These are phyloP conservation scores for Xylaria bambusicola DNA, from an alignment of 495 filamentous ascomycete species.

Conservation along the genomic window DNA sequence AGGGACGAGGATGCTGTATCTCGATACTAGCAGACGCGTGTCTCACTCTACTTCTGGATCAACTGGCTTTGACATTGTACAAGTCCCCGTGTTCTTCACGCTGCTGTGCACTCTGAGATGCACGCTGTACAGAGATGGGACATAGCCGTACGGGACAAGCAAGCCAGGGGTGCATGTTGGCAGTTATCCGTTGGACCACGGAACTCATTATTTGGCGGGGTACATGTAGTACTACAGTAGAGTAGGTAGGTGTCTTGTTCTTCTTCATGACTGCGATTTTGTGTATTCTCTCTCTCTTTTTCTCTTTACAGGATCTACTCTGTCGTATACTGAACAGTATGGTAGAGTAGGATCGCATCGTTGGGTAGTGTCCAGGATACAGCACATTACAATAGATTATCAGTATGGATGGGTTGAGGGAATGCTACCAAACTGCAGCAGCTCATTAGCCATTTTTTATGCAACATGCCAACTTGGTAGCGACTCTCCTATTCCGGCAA, in stretches of 20 bases:
- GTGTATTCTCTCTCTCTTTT: no score
- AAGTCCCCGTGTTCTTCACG: not conserved
- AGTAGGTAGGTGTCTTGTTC: no score
- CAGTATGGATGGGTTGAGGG: not conserved
- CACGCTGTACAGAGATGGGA: conserved; percentile 13
- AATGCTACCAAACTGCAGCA: conserved; percentile 16
- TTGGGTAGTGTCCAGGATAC: not conserved
- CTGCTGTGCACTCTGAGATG: conserved; percentile 5
- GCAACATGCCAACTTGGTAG: conserved; percentile 7
- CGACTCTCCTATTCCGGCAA: conserved; percentile 12
- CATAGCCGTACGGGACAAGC: conserved; percentile 24
- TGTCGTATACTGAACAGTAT: no score
- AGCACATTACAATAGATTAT: no score
- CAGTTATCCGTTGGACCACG: conserved; percentile 28
- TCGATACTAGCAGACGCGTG: not conserved
- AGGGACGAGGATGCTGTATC: no score
- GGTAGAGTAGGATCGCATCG: not conserved
- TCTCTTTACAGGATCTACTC: no score
- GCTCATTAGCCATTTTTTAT: conserved; percentile 11
- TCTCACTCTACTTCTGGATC: not conserved
- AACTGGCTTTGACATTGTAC: not conserved
- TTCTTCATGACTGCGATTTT: no score
- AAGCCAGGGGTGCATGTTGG: conserved; percentile 32
- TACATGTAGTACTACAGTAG: no score
- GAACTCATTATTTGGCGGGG: conserved; percentile 28